These are phyloP conservation scores for Ilyonectria destructans DNA, from an alignment of 2,329 filamentous ascomycete genomes.

Conservation along the genomic window DNA sequence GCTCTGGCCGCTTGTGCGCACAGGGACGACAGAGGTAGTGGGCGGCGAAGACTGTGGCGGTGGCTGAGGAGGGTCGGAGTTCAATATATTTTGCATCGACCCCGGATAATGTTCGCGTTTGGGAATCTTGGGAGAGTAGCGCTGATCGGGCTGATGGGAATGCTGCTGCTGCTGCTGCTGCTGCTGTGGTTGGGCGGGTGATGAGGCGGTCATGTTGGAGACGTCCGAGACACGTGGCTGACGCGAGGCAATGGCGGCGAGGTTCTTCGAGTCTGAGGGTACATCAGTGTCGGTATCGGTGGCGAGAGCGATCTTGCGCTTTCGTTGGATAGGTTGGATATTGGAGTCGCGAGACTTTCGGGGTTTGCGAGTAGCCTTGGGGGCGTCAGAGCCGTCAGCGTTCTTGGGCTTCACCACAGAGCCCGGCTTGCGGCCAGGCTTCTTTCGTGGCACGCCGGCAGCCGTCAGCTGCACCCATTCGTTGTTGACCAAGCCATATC, in stretches of 20 bases:
- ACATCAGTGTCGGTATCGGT: conserved; percentile 58
- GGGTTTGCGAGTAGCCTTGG: conserved; percentile 66
- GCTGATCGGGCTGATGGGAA: conserved; percentile 49
- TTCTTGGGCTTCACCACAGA: conserved; percentile 65
- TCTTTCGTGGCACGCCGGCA: conserved; percentile 73
- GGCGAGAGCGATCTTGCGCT: conserved; percentile 66
- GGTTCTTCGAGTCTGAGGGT: conserved; percentile 55
- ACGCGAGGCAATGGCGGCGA: conserved; percentile 50
- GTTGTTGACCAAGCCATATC: conserved; percentile 57
- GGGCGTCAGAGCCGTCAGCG: conserved; percentile 55
- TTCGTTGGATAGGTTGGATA: conserved; percentile 68
- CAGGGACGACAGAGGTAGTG: conserved; percentile 62
- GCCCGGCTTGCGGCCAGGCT: conserved; percentile 77
- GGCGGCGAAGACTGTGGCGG: conserved; percentile 50
- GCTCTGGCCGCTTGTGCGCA: conserved; percentile 82
- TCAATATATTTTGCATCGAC: conserved; percentile 72
- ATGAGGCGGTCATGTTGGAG: conserved; percentile 46
- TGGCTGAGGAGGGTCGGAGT: conserved; percentile 61
- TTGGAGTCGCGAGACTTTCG: conserved; percentile 75
- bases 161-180: conserved; percentile 42
- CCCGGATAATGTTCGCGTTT: conserved; percentile 68
- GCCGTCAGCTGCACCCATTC: conserved; percentile 68
- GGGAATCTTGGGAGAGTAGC: conserved; percentile 62
- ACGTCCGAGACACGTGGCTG: conserved; percentile 46
- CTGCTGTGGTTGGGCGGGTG: conserved; percentile 51